Base-by-base conservation (phyloP, 441 rosid genomes). In the Euphorbia schlechtendalii region DNA sequence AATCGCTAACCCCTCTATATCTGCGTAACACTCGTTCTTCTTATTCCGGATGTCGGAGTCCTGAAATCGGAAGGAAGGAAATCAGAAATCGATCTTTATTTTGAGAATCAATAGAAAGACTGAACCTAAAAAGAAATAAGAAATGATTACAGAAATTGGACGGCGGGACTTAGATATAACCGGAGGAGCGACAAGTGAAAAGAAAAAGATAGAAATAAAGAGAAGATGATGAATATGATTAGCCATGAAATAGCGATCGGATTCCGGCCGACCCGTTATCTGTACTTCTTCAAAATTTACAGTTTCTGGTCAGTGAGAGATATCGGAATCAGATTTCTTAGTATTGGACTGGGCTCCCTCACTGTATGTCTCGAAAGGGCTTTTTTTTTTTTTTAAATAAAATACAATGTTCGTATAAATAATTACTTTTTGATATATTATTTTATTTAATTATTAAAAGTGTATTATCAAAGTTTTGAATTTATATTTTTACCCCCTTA, bases 1-100 rank as follows among this genome's bases (percentile, higher is more conserved):
- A 32, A 57, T 4, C n/a, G 14, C 43, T 22, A 36, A 84, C 90
- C 85, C 83, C 62, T 84, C 88, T 22, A 89, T 73, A 73, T 92
- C 93, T 73, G 86, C 84, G 58, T 92, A 89, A 71, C 96, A 89
- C 21, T 82, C 89, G 59, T 59, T 75, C 85, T 86, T 89, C 82
- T 82, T 87, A 72, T 77, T 71, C 70, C 90, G 81, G 45, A 79
- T 78, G 74, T 92, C 92, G 1, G 54, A 45, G 60, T 92, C 98
- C 98, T 87, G 66, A 51, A 41, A 10, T 54, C 63, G 56, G 18
- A 17, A 32, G 6, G 53, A 48, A 13, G 40, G n/a, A n/a, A n/a
- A n/a, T n/a, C n/a, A 17, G 46, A 54, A 38, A 30, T 38, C n/a
- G 15, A 25, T 2, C 34, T 34, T 27, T 7, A 56, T 25, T 3